Evolutionary conservation across 108 stramenopile genomes (phyloP).

Genomic region (Parmales sp.): DNA sequence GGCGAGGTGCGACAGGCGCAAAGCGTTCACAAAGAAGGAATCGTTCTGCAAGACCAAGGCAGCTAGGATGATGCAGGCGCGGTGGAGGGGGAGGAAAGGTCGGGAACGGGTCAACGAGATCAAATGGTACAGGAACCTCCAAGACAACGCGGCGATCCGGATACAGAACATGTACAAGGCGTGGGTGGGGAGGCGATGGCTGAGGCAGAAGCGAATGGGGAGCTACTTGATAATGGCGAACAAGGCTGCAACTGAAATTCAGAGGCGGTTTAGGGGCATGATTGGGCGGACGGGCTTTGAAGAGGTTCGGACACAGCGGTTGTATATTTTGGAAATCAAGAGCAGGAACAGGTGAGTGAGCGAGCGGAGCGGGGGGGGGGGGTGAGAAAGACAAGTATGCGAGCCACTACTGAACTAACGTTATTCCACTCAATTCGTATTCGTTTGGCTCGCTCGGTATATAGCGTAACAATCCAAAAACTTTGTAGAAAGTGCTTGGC

Average conservation of each 20-base stretch:
- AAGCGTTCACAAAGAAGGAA: conserved; percentile 13
- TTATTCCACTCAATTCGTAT: too few species aligned
- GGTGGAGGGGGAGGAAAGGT: conserved; percentile 2
- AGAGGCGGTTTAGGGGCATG: conserved; percentile 4
- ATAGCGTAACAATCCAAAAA: neutral
- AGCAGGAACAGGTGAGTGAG: neutral
- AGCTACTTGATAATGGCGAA: neutral
- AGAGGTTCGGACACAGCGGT: neutral
- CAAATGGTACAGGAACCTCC: neutral
- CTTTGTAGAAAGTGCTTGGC: neutral
- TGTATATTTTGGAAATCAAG: neutral
- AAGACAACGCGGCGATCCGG: conserved; percentile 11
- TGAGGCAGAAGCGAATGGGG: neutral
- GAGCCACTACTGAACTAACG: too few species aligned
- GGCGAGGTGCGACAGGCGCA: neutral
- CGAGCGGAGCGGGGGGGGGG: too few species aligned
- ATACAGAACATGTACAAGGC: conserved; percentile 14
- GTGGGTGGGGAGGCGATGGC: neutral
- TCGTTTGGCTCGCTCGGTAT: neutral
- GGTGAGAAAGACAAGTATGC: too few species aligned
- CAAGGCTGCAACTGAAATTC: neutral
- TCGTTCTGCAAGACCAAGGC: conserved; percentile 20
- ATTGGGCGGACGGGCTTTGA: conserved; percentile 10
- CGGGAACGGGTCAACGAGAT: neutral
- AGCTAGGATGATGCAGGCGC: neutral